A percentile compares a stretch with the other conserved stretches of the same genome.
These are phyloP conservation scores for Solanum rostratum DNA, from an alignment of 257 asterid species.

Conservation along the genomic window DNA sequence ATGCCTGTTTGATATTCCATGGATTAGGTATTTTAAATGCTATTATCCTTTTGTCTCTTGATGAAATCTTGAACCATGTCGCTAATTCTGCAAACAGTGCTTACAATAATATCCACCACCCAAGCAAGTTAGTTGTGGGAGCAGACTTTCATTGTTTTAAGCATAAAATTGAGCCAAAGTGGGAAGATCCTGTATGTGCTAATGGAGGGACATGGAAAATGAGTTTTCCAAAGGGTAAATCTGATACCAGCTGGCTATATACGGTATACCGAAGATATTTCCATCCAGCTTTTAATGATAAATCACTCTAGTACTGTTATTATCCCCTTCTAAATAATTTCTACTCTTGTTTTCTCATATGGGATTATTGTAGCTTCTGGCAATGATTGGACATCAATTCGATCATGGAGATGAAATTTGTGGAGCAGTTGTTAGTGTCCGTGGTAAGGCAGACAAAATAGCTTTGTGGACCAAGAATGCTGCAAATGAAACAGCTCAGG, in stretches of 20 bases:
- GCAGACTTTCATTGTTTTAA: slow-evolving; percentile 85
- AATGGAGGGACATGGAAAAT: slow-evolving; percentile 91
- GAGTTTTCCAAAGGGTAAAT: slow-evolving; percentile 38
- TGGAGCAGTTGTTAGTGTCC: slow-evolving; percentile 86
- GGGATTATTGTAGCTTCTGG: slow-evolving; percentile 51
- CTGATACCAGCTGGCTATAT: slow-evolving; percentile 75
- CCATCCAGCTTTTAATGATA: not conserved
- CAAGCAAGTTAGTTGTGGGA: slow-evolving; percentile 61
- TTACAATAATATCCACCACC: slow-evolving; percentile 66
- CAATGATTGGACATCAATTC: slow-evolving; percentile 96
- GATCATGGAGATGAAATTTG: slow-evolving; percentile 89
- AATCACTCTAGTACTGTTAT: not conserved
- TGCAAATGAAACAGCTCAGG: slow-evolving; percentile 90
- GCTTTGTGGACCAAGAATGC: slow-evolving; percentile 97
- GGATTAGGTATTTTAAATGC: not conserved
- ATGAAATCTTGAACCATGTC: not conserved
- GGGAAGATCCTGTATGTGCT: slow-evolving; percentile 97
- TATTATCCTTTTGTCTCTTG: not conserved
- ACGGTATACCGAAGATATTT: slow-evolving; percentile 35
- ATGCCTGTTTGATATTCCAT: not conserved
- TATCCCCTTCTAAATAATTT: not conserved
- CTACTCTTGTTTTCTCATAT: not conserved
- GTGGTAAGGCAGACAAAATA: slow-evolving; percentile 60
- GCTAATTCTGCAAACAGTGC: slow-evolving; percentile 35
- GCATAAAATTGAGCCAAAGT: slow-evolving; percentile 66